Percentiles rank a stretch among this genome's conserved stretches.
phyloP scores from a whole-genome alignment of 148 eudicot species.

The Talinum fruticosum region DNA sequence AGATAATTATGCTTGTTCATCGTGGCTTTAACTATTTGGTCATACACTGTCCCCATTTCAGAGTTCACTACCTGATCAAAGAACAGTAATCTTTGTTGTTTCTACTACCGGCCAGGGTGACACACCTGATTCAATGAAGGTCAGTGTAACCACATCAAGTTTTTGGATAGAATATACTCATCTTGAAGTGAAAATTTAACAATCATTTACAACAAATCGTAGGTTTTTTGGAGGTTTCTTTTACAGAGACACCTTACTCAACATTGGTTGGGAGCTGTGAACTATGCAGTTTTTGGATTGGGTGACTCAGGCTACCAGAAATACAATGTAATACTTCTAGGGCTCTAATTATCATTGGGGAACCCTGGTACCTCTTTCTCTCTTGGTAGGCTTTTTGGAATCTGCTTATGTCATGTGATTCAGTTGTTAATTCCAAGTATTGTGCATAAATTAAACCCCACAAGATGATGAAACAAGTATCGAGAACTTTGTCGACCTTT shows the following conservation, averaged over 20 bases:
- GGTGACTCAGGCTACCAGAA: slow-evolving; percentile 98
- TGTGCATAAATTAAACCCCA: neutral
- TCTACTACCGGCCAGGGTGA: slow-evolving; percentile 99
- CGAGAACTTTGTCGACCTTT: neutral
- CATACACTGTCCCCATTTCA: slow-evolving; percentile 22
- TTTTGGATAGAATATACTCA: neutral
- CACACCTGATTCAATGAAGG: slow-evolving; percentile 88
- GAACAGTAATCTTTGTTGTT: slow-evolving; percentile 66
- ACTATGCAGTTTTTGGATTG: slow-evolving; percentile 92
- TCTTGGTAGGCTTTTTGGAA: slow-evolving; percentile 28
- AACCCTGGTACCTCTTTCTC: slow-evolving; percentile 52
- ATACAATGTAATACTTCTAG: slow-evolving; percentile 74
- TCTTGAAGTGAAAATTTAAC: neutral
- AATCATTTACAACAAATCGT: slow-evolving; percentile 18
- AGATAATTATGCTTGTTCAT: neutral
- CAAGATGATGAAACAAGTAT: neutral
- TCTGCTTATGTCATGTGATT: slow-evolving; percentile 2
- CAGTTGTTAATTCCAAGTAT: neutral
- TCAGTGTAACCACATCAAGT: slow-evolving; percentile 26
- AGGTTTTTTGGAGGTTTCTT: slow-evolving; percentile 88
- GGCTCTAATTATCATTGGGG: slow-evolving; percentile 37
- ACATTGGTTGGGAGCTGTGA: slow-evolving; percentile 68
- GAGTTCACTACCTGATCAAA: slow-evolving; percentile 51
- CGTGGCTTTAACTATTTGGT: slow-evolving; percentile 6
- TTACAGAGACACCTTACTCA: slow-evolving; percentile 61